phyloP scores from a whole-genome alignment of 306 rosid species.

The Abrus pulchellus region DNA sequence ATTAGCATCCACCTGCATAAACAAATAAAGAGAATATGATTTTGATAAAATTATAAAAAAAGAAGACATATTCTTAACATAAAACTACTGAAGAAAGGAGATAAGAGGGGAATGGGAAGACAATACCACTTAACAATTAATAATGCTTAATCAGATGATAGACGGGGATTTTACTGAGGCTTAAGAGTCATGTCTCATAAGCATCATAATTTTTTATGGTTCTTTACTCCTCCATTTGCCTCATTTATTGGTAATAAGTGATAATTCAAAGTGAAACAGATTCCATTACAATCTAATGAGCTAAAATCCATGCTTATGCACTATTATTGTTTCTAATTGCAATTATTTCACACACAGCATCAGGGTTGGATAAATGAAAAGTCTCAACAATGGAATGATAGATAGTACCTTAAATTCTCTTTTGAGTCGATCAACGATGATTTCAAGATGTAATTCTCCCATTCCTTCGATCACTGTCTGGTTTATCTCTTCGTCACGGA shows the following conservation, averaged over 20 bases:
- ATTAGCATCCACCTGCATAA: conserved; percentile 87
- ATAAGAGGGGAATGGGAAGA: not conserved
- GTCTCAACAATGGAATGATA: conserved; percentile 8
- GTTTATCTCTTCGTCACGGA: conserved; percentile 95
- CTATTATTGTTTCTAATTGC: conserved; percentile 4
- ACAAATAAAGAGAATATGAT: conserved; percentile 42
- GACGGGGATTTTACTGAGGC: conserved; percentile 11
- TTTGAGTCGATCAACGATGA: conserved; percentile 93
- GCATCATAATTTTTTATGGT: not conserved
- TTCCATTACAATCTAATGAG: conserved; percentile 15
- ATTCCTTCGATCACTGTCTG: conserved; percentile 99
- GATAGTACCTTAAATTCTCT: conserved; percentile 89
- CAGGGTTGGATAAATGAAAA: conserved; percentile 11
- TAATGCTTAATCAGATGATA: conserved; percentile 28
- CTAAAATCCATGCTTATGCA: not conserved
- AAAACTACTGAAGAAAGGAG: conserved; percentile 8
- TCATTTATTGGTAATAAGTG: not conserved
- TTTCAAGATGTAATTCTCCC: conserved; percentile 99
- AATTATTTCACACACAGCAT: conserved; percentile 20
- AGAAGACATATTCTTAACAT: not conserved
- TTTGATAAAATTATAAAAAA: conserved; percentile 13
- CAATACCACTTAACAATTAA: not conserved
- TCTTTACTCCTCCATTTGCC: conserved; percentile 1
- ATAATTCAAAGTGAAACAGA: conserved; percentile 15
- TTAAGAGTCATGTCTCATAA: conserved; percentile 22